These are phyloP conservation scores for Komagataella ulmi DNA, from an alignment of 805 yeast genomes.

Conservation along the genomic window DNA sequence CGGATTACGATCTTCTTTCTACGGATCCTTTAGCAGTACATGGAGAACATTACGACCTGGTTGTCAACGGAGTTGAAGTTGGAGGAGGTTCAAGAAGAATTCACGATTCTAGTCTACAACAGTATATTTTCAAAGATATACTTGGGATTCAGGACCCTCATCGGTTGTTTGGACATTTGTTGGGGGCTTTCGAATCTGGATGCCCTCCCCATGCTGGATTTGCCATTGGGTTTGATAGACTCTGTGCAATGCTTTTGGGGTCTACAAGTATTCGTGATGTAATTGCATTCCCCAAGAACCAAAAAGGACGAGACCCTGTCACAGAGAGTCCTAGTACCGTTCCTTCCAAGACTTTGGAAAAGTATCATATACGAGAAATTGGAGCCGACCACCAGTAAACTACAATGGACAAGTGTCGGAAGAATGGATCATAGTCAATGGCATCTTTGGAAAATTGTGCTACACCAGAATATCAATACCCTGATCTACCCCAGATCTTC, in stretches of 20 bases:
- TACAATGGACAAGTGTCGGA: not conserved
- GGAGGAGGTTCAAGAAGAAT: slow-evolving; percentile 98
- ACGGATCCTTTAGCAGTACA: slow-evolving; percentile 46
- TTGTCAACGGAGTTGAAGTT: slow-evolving; percentile 84
- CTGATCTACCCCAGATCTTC: not conserved
- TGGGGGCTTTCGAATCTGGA: slow-evolving; percentile 73
- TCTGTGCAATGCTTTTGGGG: slow-evolving; percentile 84
- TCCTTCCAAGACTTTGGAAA: slow-evolving; percentile 29
- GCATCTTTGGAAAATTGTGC: not conserved
- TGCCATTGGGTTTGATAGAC: slow-evolving; percentile 88
- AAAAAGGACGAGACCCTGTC: slow-evolving; percentile 76
- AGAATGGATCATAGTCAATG: not conserved
- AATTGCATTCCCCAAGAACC: slow-evolving; percentile 90
- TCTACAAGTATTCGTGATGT: slow-evolving; percentile 77
- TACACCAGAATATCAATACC: not conserved
- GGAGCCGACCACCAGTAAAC: slow-evolving; percentile 1
- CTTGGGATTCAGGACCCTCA: slow-evolving; percentile 47
- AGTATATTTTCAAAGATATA: slow-evolving; percentile 52
- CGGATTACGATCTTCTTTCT: slow-evolving; percentile 47
- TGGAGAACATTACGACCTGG: slow-evolving; percentile 93
- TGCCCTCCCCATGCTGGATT: slow-evolving; percentile 99
- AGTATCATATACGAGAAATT: slow-evolving; percentile 31
- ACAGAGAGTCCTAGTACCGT: slow-evolving; percentile 77
- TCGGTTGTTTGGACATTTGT: slow-evolving; percentile 69
- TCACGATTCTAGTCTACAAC: slow-evolving; percentile 74